Base-by-base conservation (phyloP, 768 basidiomycete genomes). In the Flagelloscypha sp. region DNA sequence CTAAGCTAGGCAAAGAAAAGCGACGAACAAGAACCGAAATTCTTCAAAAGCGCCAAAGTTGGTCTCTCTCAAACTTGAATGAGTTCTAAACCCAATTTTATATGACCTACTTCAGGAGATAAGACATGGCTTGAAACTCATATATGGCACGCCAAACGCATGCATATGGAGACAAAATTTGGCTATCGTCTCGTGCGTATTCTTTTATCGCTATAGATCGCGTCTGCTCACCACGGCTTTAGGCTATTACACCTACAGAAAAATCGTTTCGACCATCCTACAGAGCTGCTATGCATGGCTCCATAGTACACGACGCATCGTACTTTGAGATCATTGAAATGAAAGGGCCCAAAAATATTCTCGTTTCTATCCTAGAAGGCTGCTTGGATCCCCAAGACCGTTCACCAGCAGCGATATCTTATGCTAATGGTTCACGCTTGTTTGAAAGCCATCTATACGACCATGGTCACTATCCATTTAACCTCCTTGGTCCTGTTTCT, bases 71-170 rank as follows among this genome's bases (percentile, higher is more conserved):
- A 11, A 9, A 31, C 9, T 18, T 8, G 9, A 9, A 8, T 31
- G 30, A 9, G 8, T 12, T n/a, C n/a, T n/a, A 31, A 8, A 31
- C 9, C 12, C 19, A 16, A 8, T 12, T 17, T 13, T 18, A 12
- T 16, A 13, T 5, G 21, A 33, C 4, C 24, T 18, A 8, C 32
- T 27, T 2, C 44, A 95, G 93, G 66, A 20, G 71, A 85, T 44
- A 97, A 97, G 55, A 63, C 70, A 9, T 98, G 94, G 94, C 74
- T 99, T 1, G 89, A 94, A 53, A 94, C 92, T 5, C 95, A 99
- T 54, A 59, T 98, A 13, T 98, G 92, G 89, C 94, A 97, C 48
- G 86, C 92, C 1, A 98, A 97, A 58, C 76, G 95, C 5, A 94
- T 94, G 79, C 77, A 82, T 42, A 97, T 98, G 94, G 72, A 80